Evolutionary conservation across 768 basidiomycete species (phyloP).

Genomic region (Dendrothele bispora): DNA sequence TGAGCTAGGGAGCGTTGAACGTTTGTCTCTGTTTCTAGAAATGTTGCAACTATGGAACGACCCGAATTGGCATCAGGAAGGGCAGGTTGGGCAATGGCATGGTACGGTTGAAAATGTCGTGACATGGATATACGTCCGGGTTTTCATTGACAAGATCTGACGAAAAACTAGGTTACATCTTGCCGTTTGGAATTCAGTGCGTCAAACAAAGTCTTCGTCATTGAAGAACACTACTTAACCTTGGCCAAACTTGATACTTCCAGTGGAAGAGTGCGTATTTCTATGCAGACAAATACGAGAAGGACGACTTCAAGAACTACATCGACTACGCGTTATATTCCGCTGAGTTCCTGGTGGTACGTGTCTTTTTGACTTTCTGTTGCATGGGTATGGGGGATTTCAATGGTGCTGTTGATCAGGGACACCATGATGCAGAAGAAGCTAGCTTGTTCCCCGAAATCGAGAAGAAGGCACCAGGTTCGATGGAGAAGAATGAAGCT

Average conservation of each 20-base stretch:
- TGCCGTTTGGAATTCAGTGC: slow-evolving; percentile 12
- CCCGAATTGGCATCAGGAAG: slow-evolving; percentile 8
- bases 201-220: not conserved
- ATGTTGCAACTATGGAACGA: slow-evolving; percentile 1
- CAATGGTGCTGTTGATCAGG: not conserved
- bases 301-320: slow-evolving; percentile 10
- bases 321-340: slow-evolving; percentile 9
- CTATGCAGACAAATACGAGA: slow-evolving; percentile 12
- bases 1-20: not conserved
- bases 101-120: not conserved
- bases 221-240: not conserved
- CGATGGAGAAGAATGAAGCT: slow-evolving; percentile 11
- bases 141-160: not conserved
- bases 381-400: not conserved
- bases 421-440: slow-evolving; percentile 13
- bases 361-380: too few species aligned
- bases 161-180: slow-evolving; percentile 9
- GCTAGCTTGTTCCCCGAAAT: slow-evolving; percentile 6
- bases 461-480: slow-evolving; percentile 9
- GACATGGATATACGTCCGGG: not conserved
- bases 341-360: slow-evolving; percentile 4
- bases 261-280: slow-evolving; percentile 15
- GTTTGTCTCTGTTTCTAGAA: not conserved
- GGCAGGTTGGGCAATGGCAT: slow-evolving; percentile 13
- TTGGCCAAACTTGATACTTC: not conserved